Evolutionary conservation across 2,329 filamentous ascomycete genomes (phyloP).

Genomic region (Curvularia hawaiiensis): DNA sequence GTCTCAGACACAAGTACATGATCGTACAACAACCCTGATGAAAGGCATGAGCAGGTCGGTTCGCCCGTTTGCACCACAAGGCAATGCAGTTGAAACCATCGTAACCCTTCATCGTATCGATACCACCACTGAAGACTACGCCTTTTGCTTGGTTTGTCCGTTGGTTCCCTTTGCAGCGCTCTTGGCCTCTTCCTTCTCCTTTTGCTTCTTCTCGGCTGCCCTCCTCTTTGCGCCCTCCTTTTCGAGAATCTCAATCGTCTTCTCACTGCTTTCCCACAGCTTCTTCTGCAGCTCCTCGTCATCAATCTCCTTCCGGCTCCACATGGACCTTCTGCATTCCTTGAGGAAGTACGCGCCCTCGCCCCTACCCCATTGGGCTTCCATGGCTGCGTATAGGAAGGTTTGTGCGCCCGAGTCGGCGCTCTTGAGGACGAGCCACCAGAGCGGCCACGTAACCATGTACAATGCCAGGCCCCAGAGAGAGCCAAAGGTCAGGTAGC

Average conservation of each 20-base stretch:
- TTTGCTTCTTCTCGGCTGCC: slow-evolving; percentile 62
- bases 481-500: slow-evolving; percentile 85
- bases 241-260: slow-evolving; percentile 80
- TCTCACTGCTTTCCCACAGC: slow-evolving; percentile 84
- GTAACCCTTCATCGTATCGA: background rate
- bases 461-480: slow-evolving; percentile 81
- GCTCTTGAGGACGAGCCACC: slow-evolving; percentile 89
- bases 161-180: slow-evolving; percentile 24
- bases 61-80: background rate
- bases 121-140: slow-evolving; percentile 1
- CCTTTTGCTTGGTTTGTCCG: slow-evolving; percentile 33
- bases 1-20: background rate
- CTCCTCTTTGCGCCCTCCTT: slow-evolving; percentile 73
- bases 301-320: slow-evolving; percentile 72
- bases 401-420: slow-evolving; percentile 84
- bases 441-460: slow-evolving; percentile 75
- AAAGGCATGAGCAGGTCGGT: background rate
- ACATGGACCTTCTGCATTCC: slow-evolving; percentile 81
- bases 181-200: slow-evolving; percentile 39
- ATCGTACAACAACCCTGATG: background rate
- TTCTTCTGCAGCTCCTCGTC: slow-evolving; percentile 82
- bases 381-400: slow-evolving; percentile 85
- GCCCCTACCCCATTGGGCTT: slow-evolving; percentile 69
- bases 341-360: slow-evolving; percentile 78
- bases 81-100: background rate